Conservation (phyloP, 495 filamentous ascomycete genomes). For the Neurospora tetraspora region DNA sequence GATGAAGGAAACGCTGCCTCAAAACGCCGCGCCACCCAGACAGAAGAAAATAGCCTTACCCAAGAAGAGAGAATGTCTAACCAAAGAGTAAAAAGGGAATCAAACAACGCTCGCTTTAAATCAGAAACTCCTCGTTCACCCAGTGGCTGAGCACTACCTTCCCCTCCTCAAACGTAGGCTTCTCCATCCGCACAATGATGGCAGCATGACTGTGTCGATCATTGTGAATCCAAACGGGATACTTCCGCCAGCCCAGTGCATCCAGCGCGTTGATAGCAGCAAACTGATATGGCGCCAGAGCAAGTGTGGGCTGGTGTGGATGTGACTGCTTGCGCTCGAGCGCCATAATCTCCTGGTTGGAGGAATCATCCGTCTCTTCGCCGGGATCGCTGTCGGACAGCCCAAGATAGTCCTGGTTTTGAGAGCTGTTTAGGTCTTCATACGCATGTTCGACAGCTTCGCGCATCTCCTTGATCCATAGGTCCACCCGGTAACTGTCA, state of each 20-base stretch:
- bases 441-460: conserved; percentile 63
- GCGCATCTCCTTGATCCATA: conserved; percentile 63
- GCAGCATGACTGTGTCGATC: conserved; percentile 76
- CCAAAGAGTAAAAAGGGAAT: background rate
- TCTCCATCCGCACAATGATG: conserved; percentile 66
- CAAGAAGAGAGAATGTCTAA: background rate
- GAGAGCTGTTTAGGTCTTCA: conserved; percentile 54
- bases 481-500: conserved; percentile 61
- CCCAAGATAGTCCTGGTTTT: conserved; percentile 54
- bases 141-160: conserved; percentile 73
- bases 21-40: background rate
- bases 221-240: conserved; percentile 78
- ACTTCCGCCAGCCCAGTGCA: conserved; percentile 65
- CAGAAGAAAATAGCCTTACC: background rate
- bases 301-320: conserved; percentile 50
- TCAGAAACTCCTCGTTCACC: conserved; percentile 59
- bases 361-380: conserved; percentile 9
- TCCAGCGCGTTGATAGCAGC: conserved; percentile 72
- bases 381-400: conserved; percentile 22
- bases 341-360: conserved; percentile 17
- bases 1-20: background rate
- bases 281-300: conserved; percentile 71
- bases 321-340: conserved; percentile 29
- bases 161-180: conserved; percentile 61
- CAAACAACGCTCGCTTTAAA: conserved; percentile 1